Conservation (phyloP, 192 early-diverging fungal species). For the Oehlia diaphana region DNA sequence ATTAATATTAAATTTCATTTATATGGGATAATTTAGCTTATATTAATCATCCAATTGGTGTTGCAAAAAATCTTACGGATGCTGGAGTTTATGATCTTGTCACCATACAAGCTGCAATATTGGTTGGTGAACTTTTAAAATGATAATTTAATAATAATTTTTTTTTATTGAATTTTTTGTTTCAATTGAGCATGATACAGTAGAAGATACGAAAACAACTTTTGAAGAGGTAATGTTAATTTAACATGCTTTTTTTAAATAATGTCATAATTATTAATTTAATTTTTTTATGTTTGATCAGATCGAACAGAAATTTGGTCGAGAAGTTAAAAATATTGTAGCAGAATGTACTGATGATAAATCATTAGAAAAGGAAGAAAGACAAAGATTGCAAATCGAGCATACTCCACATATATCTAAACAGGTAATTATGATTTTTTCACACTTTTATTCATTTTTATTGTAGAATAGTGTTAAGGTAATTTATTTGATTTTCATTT, state of each 20-base stretch:
- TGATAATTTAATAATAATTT: neutral
- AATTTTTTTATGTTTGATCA: neutral
- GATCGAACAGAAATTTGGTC: constrained; percentile 52
- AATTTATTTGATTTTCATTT: neutral
- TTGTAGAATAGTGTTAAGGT: neutral
- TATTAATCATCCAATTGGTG: constrained; percentile 65
- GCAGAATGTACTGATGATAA: constrained; percentile 65
- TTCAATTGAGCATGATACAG: constrained; percentile 57
- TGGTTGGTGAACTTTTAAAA: constrained; percentile 26
- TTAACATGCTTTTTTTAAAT: neutral
- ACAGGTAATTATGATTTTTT: constrained; percentile 26
- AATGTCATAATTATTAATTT: neutral
- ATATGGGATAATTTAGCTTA: constrained; percentile 39
- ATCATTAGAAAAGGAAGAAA: constrained; percentile 41
- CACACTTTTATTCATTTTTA: neutral
- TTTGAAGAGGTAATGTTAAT: constrained; percentile 50
- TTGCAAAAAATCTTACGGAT: constrained; percentile 50
- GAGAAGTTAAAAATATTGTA: constrained; percentile 48
- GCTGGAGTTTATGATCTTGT: constrained; percentile 48
- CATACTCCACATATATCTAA: constrained; percentile 52
- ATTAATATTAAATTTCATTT: neutral
- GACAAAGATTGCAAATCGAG: constrained; percentile 61
- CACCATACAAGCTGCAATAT: constrained; percentile 54
- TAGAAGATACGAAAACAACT: constrained; percentile 67
- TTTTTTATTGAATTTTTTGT: neutral